A percentile compares a stretch with the other conserved stretches of the same genome.
These are phyloP conservation scores for Cryptosporidium sp. DNA, from an alignment of 169 alveolate genomes.

Conservation along the genomic window DNA sequence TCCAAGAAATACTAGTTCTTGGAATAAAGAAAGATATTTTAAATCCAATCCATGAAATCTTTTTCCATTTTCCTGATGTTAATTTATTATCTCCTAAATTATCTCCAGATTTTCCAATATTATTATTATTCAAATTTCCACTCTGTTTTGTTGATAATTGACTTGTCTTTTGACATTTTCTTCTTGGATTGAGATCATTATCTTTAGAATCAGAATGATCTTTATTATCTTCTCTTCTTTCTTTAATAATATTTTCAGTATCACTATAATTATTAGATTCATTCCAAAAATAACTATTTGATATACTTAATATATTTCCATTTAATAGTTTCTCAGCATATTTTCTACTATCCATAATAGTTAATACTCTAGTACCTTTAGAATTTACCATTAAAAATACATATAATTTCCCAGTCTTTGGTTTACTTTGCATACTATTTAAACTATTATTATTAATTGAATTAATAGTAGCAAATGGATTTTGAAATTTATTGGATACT, in stretches of 20 bases:
- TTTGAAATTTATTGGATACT: neutral
- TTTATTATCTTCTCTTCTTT: neutral
- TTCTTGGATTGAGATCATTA: neutral
- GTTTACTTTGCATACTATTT: slow-evolving; percentile 9
- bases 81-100: neutral
- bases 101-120: neutral
- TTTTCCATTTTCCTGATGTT: slow-evolving; percentile 14
- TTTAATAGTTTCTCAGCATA: slow-evolving; percentile 54
- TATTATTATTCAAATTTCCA: neutral
- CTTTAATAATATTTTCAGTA: neutral
- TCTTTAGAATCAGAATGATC: neutral
- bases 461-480: slow-evolving; percentile 11
- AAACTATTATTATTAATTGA: neutral
- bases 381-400: slow-evolving; percentile 76
- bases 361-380: slow-evolving; percentile 74
- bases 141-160: neutral
- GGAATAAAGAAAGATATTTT: slow-evolving; percentile 79
- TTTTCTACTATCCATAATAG: slow-evolving; percentile 55
- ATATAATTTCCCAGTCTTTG: slow-evolving; percentile 46
- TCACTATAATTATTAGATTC: neutral
- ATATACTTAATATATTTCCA: slow-evolving; percentile 15
- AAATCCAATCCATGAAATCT: slow-evolving; percentile 80
- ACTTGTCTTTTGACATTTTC: neutral
- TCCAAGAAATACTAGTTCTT: slow-evolving; percentile 81
- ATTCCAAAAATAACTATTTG: neutral